Evolutionary conservation across 2,329 filamentous ascomycete species (phyloP), one percentile per base, ranked within the genome.

Genomic region (Penicillium sclerotiorum): DNA sequence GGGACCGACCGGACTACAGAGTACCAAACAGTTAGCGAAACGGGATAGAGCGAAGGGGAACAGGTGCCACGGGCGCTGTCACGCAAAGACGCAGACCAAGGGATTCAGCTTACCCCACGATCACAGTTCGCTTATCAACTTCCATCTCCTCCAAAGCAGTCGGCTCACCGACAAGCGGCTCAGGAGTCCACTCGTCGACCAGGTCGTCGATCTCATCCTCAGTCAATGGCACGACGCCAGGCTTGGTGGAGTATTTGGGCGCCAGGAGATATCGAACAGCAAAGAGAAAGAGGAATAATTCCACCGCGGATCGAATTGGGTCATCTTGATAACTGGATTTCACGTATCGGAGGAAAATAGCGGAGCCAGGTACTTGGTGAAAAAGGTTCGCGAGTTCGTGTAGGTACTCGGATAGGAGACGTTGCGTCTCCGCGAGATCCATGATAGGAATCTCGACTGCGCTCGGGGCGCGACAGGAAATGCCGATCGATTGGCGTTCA

Each of bases 121-220:
- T 89, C 18, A 97, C 80, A 5, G 93, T 90, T 41, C 90, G 77
- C 68, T 86, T 95, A 65, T 97, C 93, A 52, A 87, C 83, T 68
- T 96, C 92, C 36, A 81, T 75, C 64, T 89, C 85, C 73, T 99
- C 93, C 43, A 93, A 81, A 1, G 83, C 59, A 1, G 87, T 92
- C 55, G 86, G 83, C 20, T 84, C 78, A 5, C 85, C 79, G 21
- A 96, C 93, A 36, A 99, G 80, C 12, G 94, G 92, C 72, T 99
- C 94, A 0, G 94, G 95, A 7, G 85, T 87, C 94, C 94, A 99
- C 60, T 99, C 94, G 48, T 95, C 92, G 36, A 99, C 89, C 51
- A 99, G 76, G 66, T 99, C 94, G 66, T 99, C 94, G 60, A 99
- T 95, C 76, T 99, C 94, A 83, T 95, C 90, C 71, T 96, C 92